A percentile compares a stretch with the other conserved stretches of the same genome.
These are phyloP conservation scores for Sugiyamaella qingdaonensis DNA, from an alignment of 805 yeast species.

Conservation along the genomic window DNA sequence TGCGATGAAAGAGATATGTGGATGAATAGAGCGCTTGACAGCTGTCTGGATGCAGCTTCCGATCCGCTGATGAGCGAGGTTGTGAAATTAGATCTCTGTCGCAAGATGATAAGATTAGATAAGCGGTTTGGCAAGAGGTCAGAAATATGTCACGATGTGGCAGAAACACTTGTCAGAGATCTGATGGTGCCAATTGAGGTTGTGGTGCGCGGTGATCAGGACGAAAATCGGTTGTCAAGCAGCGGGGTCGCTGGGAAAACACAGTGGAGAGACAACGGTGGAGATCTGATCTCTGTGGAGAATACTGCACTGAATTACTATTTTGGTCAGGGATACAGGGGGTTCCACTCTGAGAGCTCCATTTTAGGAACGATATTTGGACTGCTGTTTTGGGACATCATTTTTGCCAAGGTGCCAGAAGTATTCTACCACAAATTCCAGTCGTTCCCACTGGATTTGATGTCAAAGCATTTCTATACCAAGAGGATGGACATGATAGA, in stretches of 20 bases:
- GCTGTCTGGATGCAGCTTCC: conserved; percentile 26
- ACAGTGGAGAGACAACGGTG: conserved; percentile 12
- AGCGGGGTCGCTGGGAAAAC: neutral
- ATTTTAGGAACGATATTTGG: conserved; percentile 29
- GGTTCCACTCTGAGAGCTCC: conserved; percentile 36
- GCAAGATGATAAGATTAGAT: conserved; percentile 20
- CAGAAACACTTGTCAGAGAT: conserved; percentile 13
- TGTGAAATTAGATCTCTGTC: conserved; percentile 23
- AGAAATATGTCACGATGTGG: neutral
- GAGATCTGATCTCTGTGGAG: conserved; percentile 29
- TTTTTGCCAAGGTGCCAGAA: conserved; percentile 27
- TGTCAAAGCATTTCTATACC: conserved; percentile 22
- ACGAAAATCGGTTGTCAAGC: conserved; percentile 7
- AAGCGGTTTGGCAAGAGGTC: neutral
- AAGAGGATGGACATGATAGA: conserved; percentile 23
- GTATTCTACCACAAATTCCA: conserved; percentile 34
- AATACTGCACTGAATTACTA: conserved; percentile 32
- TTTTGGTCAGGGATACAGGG: conserved; percentile 28
- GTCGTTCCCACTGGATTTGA: conserved; percentile 29
- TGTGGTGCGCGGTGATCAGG: conserved; percentile 6
- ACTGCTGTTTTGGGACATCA: conserved; percentile 30
- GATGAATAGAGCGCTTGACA: conserved; percentile 26
- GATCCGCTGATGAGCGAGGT: conserved; percentile 19
- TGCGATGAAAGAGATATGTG: conserved; percentile 11
- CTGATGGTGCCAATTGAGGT: conserved; percentile 15